Conservation (phyloP, 2,329 filamentous ascomycete genomes). For the Ceratocystis eucalypticola region DNA sequence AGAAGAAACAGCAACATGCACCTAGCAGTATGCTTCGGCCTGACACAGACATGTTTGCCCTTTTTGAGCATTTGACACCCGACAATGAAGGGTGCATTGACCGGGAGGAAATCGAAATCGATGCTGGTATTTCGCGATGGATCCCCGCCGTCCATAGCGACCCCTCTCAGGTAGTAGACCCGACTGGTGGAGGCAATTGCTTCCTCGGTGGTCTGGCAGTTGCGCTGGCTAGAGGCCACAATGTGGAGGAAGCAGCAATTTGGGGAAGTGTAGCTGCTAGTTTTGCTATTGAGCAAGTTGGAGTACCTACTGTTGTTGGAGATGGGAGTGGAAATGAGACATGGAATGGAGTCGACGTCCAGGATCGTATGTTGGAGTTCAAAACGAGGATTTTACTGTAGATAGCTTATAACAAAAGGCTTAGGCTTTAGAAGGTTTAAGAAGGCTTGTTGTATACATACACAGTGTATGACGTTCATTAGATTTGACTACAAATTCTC, state of each 20-base stretch:
- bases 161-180: conserved; percentile 56
- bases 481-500: background rate
- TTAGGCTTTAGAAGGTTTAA: too few species aligned
- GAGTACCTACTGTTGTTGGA: conserved; percentile 50
- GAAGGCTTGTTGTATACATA: background rate
- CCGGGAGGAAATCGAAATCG: conserved; percentile 45
- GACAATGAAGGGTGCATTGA: conserved; percentile 40
- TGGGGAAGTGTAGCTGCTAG: conserved; percentile 77
- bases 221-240: conserved; percentile 44
- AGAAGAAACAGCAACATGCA: background rate
- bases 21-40: conserved; percentile 37
- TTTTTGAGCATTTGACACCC: conserved; percentile 46
- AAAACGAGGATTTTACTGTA: conserved; percentile 9
- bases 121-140: conserved; percentile 57
- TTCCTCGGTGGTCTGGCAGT: conserved; percentile 56
- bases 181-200: conserved; percentile 85
- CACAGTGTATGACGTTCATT: background rate
- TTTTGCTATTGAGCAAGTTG: conserved; percentile 89
- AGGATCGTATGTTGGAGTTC: conserved; percentile 40
- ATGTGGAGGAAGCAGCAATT: conserved; percentile 55
- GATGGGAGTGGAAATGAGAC: conserved; percentile 37
- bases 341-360: conserved; percentile 47
- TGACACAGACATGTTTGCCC: conserved; percentile 49
- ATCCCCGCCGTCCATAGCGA: conserved; percentile 60
- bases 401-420: background rate